Evolutionary conservation across 495 filamentous ascomycete genomes (phyloP), one percentile per base, ranked within the genome.

Genomic region (Cudoniella acicularis): DNA sequence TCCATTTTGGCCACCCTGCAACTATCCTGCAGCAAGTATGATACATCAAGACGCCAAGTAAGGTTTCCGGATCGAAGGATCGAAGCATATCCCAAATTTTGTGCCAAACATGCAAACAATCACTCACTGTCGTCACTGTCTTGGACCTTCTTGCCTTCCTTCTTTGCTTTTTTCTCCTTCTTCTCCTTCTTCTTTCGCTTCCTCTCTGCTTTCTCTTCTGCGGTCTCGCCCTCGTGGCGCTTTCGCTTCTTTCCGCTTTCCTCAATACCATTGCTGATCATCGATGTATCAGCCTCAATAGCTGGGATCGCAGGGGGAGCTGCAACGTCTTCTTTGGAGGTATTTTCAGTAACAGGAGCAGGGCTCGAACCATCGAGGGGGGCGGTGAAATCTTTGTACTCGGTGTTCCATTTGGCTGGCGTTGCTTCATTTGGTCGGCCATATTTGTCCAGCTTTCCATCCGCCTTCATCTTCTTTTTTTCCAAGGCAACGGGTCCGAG

Each of bases 381-480:
- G 20, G 71, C 78, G 67, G 78, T 87, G 79, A 84, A 96, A 76
- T 98, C 94, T 70, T 87, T 92, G 80, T 97, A 96, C 36, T 87
- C 85, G 46, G 78, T 75, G 62, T 87, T 92, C 94, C 94, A 98
- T 71, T 92, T 86, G 48, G 89, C 83, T 22, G 94, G 94, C 8
- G 94, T 98, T 52, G 83, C 81, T 69, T 96, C 93, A 73, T 97
- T 98, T 51, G 89, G 72, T 43, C 93, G 84, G 56, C 94, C 94
- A 61, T 83, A 98, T 83, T 98, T 98, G 78, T 98, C 94, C 23
- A 98, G 86, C 77, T 96, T 93, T 71, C 94, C 94, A 62, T 87
- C 87, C n/a, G 89, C 88, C 82, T 97, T 98, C 77, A 98, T 84
- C 84, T 97, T 95, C 86, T 98, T 98, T 86, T 98, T 98, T 77